Percentiles rank a stretch among this genome's conserved stretches.
phyloP scores from a whole-genome alignment of 805 yeast species.

The Candida alai region DNA sequence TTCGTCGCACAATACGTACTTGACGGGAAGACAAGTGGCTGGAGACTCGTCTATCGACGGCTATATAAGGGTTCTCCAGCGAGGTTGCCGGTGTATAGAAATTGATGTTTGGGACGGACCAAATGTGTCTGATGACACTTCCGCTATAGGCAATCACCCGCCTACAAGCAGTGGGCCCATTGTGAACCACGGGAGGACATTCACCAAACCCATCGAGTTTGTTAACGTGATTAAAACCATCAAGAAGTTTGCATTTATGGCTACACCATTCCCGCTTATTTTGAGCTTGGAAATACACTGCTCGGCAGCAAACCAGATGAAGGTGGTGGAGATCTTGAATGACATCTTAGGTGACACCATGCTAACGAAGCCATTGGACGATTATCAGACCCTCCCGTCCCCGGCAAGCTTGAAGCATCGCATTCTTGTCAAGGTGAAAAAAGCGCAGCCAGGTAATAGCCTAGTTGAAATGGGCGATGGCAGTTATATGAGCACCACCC shows the following conservation, averaged over 20 bases:
- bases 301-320: slow-evolving; percentile 59
- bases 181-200: slow-evolving; percentile 85
- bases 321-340: slow-evolving; percentile 49
- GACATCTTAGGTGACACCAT: slow-evolving; percentile 59
- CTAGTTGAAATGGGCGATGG: slow-evolving; percentile 19
- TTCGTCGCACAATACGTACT: slow-evolving; percentile 92
- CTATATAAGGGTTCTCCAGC: slow-evolving; percentile 77
- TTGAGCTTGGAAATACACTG: slow-evolving; percentile 86
- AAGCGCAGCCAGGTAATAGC: slow-evolving; percentile 28
- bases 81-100: slow-evolving; percentile 94
- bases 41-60: slow-evolving; percentile 89
- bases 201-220: slow-evolving; percentile 71
- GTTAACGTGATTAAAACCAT: slow-evolving; percentile 68
- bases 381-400: slow-evolving; percentile 51
- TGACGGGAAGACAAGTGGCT: slow-evolving; percentile 82
- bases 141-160: slow-evolving; percentile 14
- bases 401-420: slow-evolving; percentile 70
- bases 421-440: slow-evolving; percentile 76
- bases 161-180: slow-evolving; percentile 58
- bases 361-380: slow-evolving; percentile 36
- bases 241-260: slow-evolving; percentile 81
- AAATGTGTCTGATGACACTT: slow-evolving; percentile 38
- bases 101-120: slow-evolving; percentile 86
- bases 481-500: slow-evolving; percentile 13
- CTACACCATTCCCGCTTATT: slow-evolving; percentile 81